Percentiles rank a stretch among this genome's conserved stretches.
These are phyloP conservation scores for Neophaeococcomyces aloes DNA, from an alignment of 2,329 filamentous ascomycete species.

Conservation along the genomic window DNA sequence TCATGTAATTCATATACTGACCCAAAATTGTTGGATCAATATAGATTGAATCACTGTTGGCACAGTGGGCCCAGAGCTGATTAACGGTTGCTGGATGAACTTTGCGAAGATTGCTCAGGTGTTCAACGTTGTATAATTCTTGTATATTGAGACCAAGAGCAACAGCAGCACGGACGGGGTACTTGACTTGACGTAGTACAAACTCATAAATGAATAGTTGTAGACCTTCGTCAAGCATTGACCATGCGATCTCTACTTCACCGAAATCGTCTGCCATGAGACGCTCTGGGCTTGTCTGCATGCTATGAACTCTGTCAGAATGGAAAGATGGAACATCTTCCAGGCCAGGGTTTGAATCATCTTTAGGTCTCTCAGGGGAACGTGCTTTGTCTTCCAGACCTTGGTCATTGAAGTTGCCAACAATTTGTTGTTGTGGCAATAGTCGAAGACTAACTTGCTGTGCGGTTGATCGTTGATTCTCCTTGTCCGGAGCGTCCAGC, in stretches of 20 bases:
- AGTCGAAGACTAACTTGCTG: no score
- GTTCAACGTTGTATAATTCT: not conserved
- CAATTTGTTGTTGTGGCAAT: no score
- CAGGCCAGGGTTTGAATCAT: not conserved
- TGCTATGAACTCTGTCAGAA: not conserved
- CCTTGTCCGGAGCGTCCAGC: no score
- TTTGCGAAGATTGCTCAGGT: conserved; percentile 1
- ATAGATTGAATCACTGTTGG: not conserved
- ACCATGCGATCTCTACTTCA: not conserved
- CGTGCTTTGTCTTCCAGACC: not conserved
- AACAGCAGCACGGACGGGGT: not conserved
- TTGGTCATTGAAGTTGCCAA: not conserved
- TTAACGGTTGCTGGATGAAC: conserved; percentile 2
- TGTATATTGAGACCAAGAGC: conserved; percentile 1
- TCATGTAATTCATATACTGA: conserved; percentile 11
- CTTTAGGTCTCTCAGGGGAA: not conserved
- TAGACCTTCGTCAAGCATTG: conserved; percentile 5
- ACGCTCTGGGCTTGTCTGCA: not conserved
- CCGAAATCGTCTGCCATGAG: not conserved
- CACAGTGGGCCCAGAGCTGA: conserved; percentile 5
- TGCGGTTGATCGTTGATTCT: no score
- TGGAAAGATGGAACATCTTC: not conserved
- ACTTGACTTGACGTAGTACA: not conserved
- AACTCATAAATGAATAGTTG: conserved; percentile 5
- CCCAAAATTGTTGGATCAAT: conserved; percentile 12